phyloP scores from a whole-genome alignment of 2,329 filamentous ascomycete genomes.

The Hypoxylon sp. region DNA sequence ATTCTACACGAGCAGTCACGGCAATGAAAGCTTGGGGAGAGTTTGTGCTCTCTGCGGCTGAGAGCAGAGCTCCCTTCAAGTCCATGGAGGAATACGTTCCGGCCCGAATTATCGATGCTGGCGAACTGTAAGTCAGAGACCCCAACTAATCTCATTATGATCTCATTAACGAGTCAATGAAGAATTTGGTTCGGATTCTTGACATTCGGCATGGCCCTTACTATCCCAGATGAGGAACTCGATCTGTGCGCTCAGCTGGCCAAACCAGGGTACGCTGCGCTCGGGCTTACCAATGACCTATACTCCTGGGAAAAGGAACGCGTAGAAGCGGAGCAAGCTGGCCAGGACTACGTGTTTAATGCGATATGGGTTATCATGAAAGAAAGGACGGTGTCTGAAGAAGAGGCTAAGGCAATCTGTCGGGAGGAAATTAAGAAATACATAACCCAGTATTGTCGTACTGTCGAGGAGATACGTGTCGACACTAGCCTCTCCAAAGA shows the following conservation, averaged over 20 bases:
- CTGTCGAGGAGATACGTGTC: background rate
- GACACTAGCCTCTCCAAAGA: background rate
- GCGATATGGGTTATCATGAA: slow-evolving; percentile 1
- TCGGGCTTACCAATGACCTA: slow-evolving; percentile 1
- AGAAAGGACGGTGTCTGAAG: slow-evolving; percentile 1
- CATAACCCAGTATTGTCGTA: background rate
- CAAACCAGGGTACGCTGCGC: slow-evolving; percentile 1
- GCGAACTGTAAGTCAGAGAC: background rate
- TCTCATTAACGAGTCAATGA: background rate
- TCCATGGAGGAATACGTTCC: slow-evolving; percentile 3
- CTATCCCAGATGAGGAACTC: background rate
- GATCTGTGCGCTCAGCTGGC: background rate
- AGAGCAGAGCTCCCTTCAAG: background rate
- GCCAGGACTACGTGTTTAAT: background rate
- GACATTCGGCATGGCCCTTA: slow-evolving; percentile 2
- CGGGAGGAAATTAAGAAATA: slow-evolving; percentile 3
- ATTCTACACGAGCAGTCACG: background rate
- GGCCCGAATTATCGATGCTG: slow-evolving; percentile 2
- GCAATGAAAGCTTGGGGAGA: background rate
- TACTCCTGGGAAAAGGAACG: slow-evolving; percentile 6
- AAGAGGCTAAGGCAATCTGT: background rate
- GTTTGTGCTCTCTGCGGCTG: background rate
- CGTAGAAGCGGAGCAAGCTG: background rate
- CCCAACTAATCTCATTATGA: background rate
- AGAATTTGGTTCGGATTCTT: slow-evolving; percentile 6